Evolutionary conservation across 331 rosid genomes (phyloP), one percentile per base, ranked within the genome.

Genomic region (Quercus lobata): DNA sequence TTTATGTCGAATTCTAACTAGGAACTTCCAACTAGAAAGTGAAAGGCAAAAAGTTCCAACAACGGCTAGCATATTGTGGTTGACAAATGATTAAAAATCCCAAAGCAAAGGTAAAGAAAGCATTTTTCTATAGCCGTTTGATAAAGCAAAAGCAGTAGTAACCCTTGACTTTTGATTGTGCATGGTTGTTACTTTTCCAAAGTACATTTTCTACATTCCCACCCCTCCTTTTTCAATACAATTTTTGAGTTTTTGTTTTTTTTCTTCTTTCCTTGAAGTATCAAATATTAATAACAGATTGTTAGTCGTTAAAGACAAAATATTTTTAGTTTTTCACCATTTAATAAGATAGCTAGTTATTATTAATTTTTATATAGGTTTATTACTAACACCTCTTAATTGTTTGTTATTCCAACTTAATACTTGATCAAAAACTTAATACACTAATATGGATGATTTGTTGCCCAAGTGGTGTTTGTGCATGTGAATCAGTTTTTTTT

Each of bases 91-190:
- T 66, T 54, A 30, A 37, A 46, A 30, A 41, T 66, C 57, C 30
- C 22, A 74, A 16, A 71, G 54, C 7, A 29, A 65, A 76, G 25
- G 74, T 9, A 9, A 57, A 58, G 57, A 72, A 60, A 22, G 56
- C 71, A n/a, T 44, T 69, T 80, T 69, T 71, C 25, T 72, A 71
- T 83, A 79, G 87, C 87, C 87, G 84, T 76, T 82, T 53, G 75
- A 10, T 57, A 79, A 76, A 41, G 68, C 72, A 19, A 75, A 73
- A 75, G 62, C 69, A 54, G n/a, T 0, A 49, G n/a, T 0, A 49
- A 21, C 17, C 52, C 68, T 54, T 30, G 78, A 79, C 87, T 79
- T 79, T 69, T 12, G 63, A 65, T 21, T 18, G 53, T 22, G 76
- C 56, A 69, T 17, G 12, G 24, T 27, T 25, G 63, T 25, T 46